Conservation (phyloP, 1,284 basidiomycete species). For the Somion occarium region DNA sequence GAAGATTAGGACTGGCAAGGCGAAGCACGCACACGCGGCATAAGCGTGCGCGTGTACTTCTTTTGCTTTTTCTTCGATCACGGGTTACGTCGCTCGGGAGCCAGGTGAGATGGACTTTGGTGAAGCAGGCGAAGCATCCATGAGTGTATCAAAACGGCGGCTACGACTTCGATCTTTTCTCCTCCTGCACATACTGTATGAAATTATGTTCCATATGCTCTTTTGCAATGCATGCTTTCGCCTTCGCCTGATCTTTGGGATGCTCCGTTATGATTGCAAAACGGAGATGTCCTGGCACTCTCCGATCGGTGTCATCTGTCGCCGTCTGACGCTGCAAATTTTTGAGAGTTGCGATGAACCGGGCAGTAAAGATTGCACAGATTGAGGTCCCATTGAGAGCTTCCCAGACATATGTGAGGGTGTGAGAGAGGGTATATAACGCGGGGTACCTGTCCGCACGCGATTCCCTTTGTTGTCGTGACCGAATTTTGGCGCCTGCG, state of each 20-base stretch:
- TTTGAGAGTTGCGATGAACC: background rate
- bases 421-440: conserved; percentile 1
- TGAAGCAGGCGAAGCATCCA: conserved; percentile 14
- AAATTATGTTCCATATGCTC: conserved; percentile 23
- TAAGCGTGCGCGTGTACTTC: conserved; percentile 20
- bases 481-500: background rate
- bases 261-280: background rate
- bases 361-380: background rate
- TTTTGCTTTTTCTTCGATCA: conserved; percentile 12
- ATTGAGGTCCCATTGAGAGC: background rate
- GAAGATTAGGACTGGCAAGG: conserved; percentile 89
- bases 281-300: background rate
- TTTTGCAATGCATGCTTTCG: conserved; percentile 20
- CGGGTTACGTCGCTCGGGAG: conserved; percentile 15
- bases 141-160: conserved; percentile 21
- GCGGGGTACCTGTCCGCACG: background rate
- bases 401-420: too few relatives aligned
- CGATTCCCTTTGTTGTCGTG: background rate
- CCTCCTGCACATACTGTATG: conserved; percentile 23
- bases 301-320: conserved; percentile 1
- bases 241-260: conserved; percentile 4
- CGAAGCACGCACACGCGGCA: conserved; percentile 77
- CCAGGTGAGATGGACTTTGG: conserved; percentile 14
- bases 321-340: conserved; percentile 1
- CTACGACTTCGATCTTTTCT: conserved; percentile 19